Evolutionary conservation across 768 basidiomycete species (phyloP).

Genomic region (Russula olivacea): DNA sequence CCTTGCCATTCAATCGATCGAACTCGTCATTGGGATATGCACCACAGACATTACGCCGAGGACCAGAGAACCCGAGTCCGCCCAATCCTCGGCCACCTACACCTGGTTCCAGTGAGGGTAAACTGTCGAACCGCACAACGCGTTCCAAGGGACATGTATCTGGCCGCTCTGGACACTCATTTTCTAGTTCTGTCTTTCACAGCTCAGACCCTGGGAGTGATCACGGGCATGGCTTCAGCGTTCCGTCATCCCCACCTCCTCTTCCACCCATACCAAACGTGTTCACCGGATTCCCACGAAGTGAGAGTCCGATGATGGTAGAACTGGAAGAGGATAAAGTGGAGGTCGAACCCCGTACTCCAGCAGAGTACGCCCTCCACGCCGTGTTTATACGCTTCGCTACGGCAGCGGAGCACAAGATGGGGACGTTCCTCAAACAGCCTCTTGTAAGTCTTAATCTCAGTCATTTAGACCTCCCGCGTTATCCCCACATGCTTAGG

Average conservation of each 20-base stretch:
- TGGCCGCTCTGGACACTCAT: slow-evolving; percentile 72
- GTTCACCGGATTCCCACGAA: slow-evolving; percentile 35
- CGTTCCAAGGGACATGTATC: slow-evolving; percentile 53
- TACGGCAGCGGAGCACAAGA: slow-evolving; percentile 69
- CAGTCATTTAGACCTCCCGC: neutral
- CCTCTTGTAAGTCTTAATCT: slow-evolving; percentile 47
- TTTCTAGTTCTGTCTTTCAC: slow-evolving; percentile 69
- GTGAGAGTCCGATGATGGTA: slow-evolving; percentile 45
- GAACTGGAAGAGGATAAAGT: slow-evolving; percentile 57
- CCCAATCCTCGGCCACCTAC: slow-evolving; percentile 56
- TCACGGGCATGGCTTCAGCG: slow-evolving; percentile 39
- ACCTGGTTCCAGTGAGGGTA: slow-evolving; percentile 46
- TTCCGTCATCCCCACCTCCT: slow-evolving; percentile 61
- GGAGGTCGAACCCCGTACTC: slow-evolving; percentile 67
- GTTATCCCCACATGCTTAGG: slow-evolving; percentile 38
- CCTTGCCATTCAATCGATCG: too few relatives aligned
- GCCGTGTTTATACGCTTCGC: slow-evolving; percentile 87
- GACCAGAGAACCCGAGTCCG: slow-evolving; percentile 42
- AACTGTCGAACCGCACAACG: slow-evolving; percentile 33
- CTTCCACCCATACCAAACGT: slow-evolving; percentile 71
- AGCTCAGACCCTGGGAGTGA: slow-evolving; percentile 69
- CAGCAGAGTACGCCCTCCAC: slow-evolving; percentile 83
- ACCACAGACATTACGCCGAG: slow-evolving; percentile 37
- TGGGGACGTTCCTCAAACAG: slow-evolving; percentile 66
- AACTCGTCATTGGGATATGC: slow-evolving; percentile 63